A percentile compares a stretch with the other conserved stretches of the same genome.
Conservation (phyloP, 2,329 filamentous ascomycete genomes). For the Aspergillus caelatus region DNA sequence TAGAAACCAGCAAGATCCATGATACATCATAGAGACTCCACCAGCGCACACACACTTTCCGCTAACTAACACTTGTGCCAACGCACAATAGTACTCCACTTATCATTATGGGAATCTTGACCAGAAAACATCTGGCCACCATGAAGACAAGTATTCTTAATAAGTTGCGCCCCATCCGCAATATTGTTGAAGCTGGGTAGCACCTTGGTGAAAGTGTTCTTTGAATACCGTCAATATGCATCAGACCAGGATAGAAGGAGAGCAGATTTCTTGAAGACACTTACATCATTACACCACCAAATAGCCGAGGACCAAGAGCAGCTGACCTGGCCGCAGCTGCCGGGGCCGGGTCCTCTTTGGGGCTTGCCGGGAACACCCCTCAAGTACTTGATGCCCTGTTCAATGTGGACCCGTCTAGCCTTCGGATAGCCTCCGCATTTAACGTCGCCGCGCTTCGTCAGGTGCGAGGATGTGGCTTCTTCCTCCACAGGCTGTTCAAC, state of each 20-base stretch:
- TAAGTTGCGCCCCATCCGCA: background rate
- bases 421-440: background rate
- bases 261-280: background rate
- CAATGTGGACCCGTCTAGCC: background rate
- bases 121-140: background rate
- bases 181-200: background rate
- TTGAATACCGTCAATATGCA: background rate
- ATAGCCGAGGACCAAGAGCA: background rate
- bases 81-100: background rate
- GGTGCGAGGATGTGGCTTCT: background rate
- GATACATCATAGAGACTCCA: background rate
- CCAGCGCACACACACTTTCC: background rate
- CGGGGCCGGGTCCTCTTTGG: background rate
- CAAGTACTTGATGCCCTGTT: background rate
- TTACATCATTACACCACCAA: background rate
- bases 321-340: background rate
- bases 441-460: background rate
- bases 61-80: background rate
- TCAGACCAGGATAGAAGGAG: background rate
- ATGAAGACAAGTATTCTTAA: background rate
- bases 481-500: background rate
- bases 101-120: background rate
- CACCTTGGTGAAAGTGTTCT: background rate
- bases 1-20: background rate
- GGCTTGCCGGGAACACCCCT: background rate